Conservation (phyloP, 1,284 basidiomycete species). For the Earliella scabrosa region DNA sequence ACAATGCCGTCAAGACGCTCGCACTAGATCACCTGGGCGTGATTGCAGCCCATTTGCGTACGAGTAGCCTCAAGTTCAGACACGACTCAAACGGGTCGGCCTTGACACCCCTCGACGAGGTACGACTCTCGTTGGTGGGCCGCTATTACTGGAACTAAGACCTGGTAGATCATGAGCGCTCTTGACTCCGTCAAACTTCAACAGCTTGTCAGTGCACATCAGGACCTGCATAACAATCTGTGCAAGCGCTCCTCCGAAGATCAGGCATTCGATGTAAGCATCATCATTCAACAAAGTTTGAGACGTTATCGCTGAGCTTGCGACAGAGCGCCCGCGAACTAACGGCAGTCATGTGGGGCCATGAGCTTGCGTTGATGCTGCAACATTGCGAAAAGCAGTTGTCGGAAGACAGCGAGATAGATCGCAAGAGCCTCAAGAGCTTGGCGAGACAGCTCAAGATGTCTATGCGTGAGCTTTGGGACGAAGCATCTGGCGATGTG, state of each 20-base stretch:
- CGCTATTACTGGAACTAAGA: background rate
- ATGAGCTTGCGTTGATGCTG: slow-evolving; percentile 70
- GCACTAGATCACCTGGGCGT: slow-evolving; percentile 92
- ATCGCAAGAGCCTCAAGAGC: slow-evolving; percentile 40
- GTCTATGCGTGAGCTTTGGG: slow-evolving; percentile 71
- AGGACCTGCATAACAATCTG: slow-evolving; percentile 66
- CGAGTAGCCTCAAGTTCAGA: slow-evolving; percentile 55
- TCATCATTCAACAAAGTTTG: background rate
- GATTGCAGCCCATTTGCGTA: slow-evolving; percentile 84
- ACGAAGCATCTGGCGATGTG: slow-evolving; percentile 64
- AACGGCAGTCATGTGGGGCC: slow-evolving; percentile 71
- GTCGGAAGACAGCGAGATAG: slow-evolving; percentile 30
- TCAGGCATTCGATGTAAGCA: slow-evolving; percentile 77
- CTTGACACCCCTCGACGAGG: slow-evolving; percentile 70
- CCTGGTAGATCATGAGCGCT: slow-evolving; percentile 57
- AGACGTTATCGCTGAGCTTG: background rate
- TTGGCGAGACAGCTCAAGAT: slow-evolving; percentile 62
- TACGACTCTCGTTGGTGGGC: background rate
- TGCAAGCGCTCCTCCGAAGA: slow-evolving; percentile 73
- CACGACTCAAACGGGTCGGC: slow-evolving; percentile 28
- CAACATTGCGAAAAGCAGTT: slow-evolving; percentile 55
- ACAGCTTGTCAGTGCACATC: slow-evolving; percentile 61
- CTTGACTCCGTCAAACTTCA: slow-evolving; percentile 58
- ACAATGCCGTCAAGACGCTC: slow-evolving; percentile 82
- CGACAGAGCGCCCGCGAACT: slow-evolving; percentile 77